Conservation (phyloP, 306 rosid genomes). For the Cicer pinnatifidum region DNA sequence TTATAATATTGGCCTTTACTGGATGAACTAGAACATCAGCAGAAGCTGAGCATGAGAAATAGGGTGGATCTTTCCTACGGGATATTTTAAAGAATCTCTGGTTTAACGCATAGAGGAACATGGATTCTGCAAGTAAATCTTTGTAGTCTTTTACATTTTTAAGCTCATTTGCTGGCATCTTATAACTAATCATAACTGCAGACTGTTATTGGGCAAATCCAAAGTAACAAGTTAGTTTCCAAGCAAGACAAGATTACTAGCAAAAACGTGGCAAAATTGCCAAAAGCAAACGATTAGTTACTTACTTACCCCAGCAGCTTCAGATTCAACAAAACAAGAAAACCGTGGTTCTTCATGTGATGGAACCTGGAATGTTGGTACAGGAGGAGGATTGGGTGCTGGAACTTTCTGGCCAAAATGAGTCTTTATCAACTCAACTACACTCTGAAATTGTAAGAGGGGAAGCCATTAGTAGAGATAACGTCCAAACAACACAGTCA, state of each 20-base stretch:
- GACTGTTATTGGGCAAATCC: constrained; percentile 61
- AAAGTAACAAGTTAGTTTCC: constrained; percentile 38
- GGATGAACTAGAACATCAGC: constrained; percentile 88
- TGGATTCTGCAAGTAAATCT: constrained; percentile 87
- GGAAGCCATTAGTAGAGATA: constrained; percentile 43
- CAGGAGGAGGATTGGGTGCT: constrained; percentile 64
- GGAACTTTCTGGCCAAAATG: constrained; percentile 79
- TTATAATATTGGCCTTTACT: constrained; percentile 82
- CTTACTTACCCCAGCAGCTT: constrained; percentile 93
- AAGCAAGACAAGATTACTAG: constrained; percentile 8
- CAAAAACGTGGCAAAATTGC: constrained; percentile 10
- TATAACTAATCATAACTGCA: constrained; percentile 95
- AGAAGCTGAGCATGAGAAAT: constrained; percentile 86
- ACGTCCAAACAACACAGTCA: constrained; percentile 32
- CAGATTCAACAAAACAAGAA: constrained; percentile 96
- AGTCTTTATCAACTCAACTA: constrained; percentile 80
- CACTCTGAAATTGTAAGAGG: constrained; percentile 58
- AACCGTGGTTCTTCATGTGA: constrained; percentile 83
- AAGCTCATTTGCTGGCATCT: constrained; percentile 74
- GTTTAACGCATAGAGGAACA: constrained; percentile 86
- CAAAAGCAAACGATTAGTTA: constrained; percentile 38
- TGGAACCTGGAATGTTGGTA: constrained; percentile 74
- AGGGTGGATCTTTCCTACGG: constrained; percentile 93
- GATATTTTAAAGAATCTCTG: constrained; percentile 94
- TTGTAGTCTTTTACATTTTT: constrained; percentile 88